Conservation (phyloP, 768 basidiomycete genomes). For the Suillus paluster region DNA sequence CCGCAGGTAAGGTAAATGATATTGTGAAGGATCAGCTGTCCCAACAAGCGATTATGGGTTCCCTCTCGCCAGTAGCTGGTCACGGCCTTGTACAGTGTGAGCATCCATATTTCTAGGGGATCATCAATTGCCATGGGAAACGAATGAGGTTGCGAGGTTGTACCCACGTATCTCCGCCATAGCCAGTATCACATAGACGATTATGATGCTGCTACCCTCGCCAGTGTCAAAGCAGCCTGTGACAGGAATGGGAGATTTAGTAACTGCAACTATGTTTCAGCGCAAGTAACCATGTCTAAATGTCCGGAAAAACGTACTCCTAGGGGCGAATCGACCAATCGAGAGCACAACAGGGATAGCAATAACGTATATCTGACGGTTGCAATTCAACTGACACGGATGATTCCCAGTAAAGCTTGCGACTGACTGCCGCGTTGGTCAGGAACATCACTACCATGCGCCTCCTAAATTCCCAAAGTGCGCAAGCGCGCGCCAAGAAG, state of each 20-base stretch:
- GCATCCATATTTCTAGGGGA: not conserved
- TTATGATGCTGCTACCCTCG: not conserved
- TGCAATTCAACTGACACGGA: not conserved
- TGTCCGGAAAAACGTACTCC: not conserved
- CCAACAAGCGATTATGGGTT: not conserved
- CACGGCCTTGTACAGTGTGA: not conserved
- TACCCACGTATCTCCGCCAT: not conserved
- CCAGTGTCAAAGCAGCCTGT: slow-evolving; percentile 1
- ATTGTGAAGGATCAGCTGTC: not conserved
- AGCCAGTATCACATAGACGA: not conserved
- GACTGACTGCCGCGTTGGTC: not conserved
- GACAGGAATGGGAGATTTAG: not conserved
- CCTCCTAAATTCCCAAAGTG: not conserved
- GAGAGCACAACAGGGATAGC: not conserved
- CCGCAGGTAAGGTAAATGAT: slow-evolving; percentile 3
- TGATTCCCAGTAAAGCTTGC: not conserved
- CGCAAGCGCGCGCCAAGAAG: not conserved
- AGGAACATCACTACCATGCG: not conserved
- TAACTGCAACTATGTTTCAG: not conserved
- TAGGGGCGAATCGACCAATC: not conserved
- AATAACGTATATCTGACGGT: not conserved
- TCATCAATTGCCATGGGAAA: not conserved
- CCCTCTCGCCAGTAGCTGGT: not conserved
- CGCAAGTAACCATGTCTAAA: not conserved
- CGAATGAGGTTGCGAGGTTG: not conserved